Conservation (phyloP, 2,329 filamentous ascomycete genomes). For the Ophiocordyceps camponoti-rufipedis region DNA sequence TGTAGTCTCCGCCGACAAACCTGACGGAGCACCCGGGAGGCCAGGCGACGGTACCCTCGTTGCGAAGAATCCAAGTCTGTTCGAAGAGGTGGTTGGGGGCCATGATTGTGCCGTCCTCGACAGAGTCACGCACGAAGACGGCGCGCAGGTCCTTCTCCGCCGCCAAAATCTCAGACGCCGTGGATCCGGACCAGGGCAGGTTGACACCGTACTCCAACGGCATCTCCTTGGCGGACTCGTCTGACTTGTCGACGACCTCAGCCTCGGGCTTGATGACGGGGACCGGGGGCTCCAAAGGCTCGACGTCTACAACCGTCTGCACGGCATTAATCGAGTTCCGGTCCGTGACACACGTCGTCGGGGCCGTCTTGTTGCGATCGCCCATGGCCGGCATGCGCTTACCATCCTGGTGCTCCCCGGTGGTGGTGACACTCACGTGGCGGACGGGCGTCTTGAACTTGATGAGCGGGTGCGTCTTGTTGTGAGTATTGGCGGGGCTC, state of each 20-base stretch:
- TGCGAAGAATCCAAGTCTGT: constrained; percentile 83
- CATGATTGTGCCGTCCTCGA: constrained; percentile 61
- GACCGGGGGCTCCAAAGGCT: constrained; percentile 34
- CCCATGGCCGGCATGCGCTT: constrained; percentile 51
- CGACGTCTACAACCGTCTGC: constrained; percentile 55
- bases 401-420: constrained; percentile 56
- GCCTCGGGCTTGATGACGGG: constrained; percentile 2
- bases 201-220: constrained; percentile 10
- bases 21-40: constrained; percentile 78
- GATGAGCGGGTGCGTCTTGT: constrained; percentile 90
- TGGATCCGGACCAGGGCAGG: constrained; percentile 6
- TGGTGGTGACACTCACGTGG: constrained; percentile 71
- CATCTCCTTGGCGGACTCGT: constrained; percentile 5
- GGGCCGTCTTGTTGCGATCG: constrained; percentile 36
- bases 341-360: constrained; percentile 21
- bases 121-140: constrained; percentile 59
- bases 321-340: constrained; percentile 33
- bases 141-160: constrained; percentile 21
- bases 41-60: constrained; percentile 65
- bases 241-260: no score
- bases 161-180: constrained; percentile 3
- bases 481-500: constrained; percentile 66
- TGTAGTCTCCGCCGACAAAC: constrained; percentile 87
- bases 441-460: constrained; percentile 91
- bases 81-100: constrained; percentile 57